Evolutionary conservation across 768 basidiomycete species (phyloP), one percentile per base, ranked within the genome.

Genomic region (Mycena kentingensis): DNA sequence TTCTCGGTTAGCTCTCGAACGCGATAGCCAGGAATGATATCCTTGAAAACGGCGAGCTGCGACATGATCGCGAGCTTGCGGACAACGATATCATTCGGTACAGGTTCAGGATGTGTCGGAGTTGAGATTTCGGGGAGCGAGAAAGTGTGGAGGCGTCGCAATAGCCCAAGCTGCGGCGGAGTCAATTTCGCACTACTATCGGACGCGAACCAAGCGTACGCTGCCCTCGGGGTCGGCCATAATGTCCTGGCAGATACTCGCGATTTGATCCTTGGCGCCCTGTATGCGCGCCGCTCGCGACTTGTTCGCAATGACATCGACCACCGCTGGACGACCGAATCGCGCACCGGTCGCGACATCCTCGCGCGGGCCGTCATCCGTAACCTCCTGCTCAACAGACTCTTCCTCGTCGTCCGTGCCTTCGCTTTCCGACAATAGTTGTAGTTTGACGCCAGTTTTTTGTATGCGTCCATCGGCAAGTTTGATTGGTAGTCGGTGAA

Each of bases 11-110:
- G 76, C 16, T 85, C 72, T 47, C 97, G 92, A 67, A 99, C 96
- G 54, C 94, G 87, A 70, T 98, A 99, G 3, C 93, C 93, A 22
- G 97, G 97, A 35, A 98, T 85, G 57, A 98, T 82, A 68, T 99
- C 97, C 66, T 93, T 94, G 79, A 92, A 97, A 11, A 98, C 91
- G 24, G 94, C 90, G 26, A 98, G 76, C 63, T 96, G 88, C 12
- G 93, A 96, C 34, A 98, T 74, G 42, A 95, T 80, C 3, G 96
- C 90, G 32, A 98, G 74, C 66, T 90, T 90, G 55, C 96, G 84
- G 58, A 99, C 88, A 27, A 88, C 72, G 16, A 77, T 68, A 60
- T 98, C 94, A 60, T 98, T 95, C 16, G 72, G 63, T 7, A 98
- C 74, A 2, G 88, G 85, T 26, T 86, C 81, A 15, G 83, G 77